Base-by-base conservation (phyloP, 202 grass and related monocot species). In the Musa balbisiana region DNA sequence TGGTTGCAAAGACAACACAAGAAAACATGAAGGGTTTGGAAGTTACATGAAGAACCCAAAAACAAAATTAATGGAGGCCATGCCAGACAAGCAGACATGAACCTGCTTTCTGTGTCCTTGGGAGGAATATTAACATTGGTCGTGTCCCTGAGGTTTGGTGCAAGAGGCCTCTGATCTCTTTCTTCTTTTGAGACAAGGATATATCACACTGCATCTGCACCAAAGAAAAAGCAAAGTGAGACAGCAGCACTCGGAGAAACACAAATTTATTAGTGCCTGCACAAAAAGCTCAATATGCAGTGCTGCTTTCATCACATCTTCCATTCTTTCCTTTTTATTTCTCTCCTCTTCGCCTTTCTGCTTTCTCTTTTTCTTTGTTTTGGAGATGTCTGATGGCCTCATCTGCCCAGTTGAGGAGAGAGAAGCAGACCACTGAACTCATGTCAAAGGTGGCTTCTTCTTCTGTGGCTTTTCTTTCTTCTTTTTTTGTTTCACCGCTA, bases 391-490 rank as follows among this genome's bases (percentile, higher is more conserved):
- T 55, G 52, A 55, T 49, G 26, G 27, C 25, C 51, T 4, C 49
- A 29, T 69, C 67, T 33, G 26, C 2, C 16, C 1, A 17, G 33
- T 69, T 3, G 49, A 64, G 26, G 23, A 69, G 26, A 69, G 26
- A 49, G 67, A 69, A 9, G 26, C 33, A 49, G 66, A 11, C 33
- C 67, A 8, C 26, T 69, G 33, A 69, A n/a, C 67, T 69, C 67
- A 69, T 69, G 15, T 51, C 27, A 69, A 43, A 43, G 33, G 33
- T 43, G 33, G 33, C 16, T 73, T 73, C 71, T 73, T 73, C 71
- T 54, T 73, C 20, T 68, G 58, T 43, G 33, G 33, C 33, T 43
- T 43, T 43, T 43, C 33, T 43, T 43, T 43, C 33, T 43, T 29
- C 27, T 29, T 43, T 43, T 43, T 43, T 43, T 43, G 4, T 8